Percentiles rank a stretch among this genome's conserved stretches.
These are phyloP conservation scores for Agrocybe praecox DNA, from an alignment of 768 basidiomycete species.

Conservation along the genomic window DNA sequence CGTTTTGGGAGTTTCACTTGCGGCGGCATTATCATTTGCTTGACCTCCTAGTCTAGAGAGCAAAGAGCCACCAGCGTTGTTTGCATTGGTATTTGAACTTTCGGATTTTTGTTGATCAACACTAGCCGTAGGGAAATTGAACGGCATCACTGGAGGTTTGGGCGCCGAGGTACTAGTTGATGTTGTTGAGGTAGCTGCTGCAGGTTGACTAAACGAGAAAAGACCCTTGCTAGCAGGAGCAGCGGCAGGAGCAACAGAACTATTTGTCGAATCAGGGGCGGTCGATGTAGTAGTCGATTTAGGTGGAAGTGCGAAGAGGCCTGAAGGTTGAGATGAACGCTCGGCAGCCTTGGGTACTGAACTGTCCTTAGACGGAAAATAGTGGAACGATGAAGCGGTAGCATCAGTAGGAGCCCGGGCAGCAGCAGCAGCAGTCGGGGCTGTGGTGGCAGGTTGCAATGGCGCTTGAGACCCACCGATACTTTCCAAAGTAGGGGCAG, in stretches of 20 bases:
- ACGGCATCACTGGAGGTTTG: conserved; percentile 1
- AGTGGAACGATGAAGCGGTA: neutral
- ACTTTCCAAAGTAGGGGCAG: conserved; percentile 3
- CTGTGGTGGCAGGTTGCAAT: neutral
- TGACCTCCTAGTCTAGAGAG: conserved; percentile 14
- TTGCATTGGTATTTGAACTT: neutral
- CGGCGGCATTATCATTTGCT: neutral
- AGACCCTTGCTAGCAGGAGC: neutral
- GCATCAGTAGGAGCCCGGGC: neutral
- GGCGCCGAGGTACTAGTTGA: neutral
- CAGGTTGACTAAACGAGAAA: neutral
- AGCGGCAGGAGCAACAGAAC: neutral
- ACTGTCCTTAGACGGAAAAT: neutral
- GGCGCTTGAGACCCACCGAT: neutral
- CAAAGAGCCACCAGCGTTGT: neutral
- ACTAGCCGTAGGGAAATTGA: conserved; percentile 7
- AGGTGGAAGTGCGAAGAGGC: no score
- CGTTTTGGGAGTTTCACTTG: conserved; percentile 10
- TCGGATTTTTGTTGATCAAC: conserved; percentile 1
- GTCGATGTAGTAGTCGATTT: no score
- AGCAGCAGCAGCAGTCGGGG: conserved; percentile 2
- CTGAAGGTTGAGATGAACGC: no score
- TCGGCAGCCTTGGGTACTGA: no score
- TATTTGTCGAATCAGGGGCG: neutral
- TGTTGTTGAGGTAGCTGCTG: neutral